Conservation (phyloP, 2,329 filamentous ascomycete genomes). For the Clarireedia paspali region DNA sequence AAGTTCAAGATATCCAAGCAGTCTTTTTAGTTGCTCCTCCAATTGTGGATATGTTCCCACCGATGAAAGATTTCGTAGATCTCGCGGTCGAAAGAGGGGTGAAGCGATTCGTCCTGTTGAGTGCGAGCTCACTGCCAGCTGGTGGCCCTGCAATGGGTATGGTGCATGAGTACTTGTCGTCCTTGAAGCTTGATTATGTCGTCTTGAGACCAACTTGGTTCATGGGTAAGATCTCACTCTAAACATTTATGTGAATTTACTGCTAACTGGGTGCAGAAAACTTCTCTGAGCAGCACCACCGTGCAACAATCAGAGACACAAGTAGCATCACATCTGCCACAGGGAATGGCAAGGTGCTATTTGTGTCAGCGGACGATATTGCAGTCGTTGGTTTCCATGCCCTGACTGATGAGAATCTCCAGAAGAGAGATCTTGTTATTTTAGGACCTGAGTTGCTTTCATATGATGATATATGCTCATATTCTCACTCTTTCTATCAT, state of each 20-base stretch:
- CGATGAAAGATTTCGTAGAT: neutral
- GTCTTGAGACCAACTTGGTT: conserved; percentile 41
- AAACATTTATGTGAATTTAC: neutral
- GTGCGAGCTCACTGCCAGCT: neutral
- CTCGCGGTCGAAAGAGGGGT: neutral
- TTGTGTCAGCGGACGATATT: conserved; percentile 40
- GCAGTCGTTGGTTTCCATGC: conserved; percentile 35
- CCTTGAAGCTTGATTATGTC: conserved; percentile 35
- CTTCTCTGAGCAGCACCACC: conserved; percentile 10
- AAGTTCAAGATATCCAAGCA: neutral
- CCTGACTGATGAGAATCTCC: conserved; percentile 31
- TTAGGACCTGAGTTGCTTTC: conserved; percentile 28
- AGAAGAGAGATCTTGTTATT: conserved; percentile 32
- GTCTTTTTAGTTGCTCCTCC: neutral
- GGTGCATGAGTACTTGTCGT: conserved; percentile 33
- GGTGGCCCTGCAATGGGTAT: neutral
- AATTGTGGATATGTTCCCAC: neutral
- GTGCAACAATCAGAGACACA: conserved; percentile 31
- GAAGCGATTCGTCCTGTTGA: neutral
- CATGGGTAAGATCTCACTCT: conserved; percentile 29
- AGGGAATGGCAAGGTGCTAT: conserved; percentile 37
- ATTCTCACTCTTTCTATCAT: neutral
- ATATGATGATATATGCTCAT: conserved; percentile 26
- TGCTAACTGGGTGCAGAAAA: conserved; percentile 14
- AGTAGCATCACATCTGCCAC: conserved; percentile 37